Conservation (phyloP, 169 alveolate genomes). For the Cryptosporidium sp. region DNA sequence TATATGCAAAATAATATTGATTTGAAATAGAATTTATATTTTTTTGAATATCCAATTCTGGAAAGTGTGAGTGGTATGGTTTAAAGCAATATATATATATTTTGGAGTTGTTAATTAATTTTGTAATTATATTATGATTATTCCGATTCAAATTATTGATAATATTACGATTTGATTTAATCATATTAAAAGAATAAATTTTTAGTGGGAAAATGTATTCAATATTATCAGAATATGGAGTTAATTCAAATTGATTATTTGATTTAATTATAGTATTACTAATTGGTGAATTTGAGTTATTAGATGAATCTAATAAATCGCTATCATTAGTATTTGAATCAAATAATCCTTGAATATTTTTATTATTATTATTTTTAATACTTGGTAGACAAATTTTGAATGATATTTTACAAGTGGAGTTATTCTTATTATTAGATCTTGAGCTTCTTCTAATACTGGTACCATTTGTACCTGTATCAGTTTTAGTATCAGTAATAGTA, state of each 20-base stretch:
- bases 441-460: background rate
- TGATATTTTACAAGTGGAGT: background rate
- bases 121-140: background rate
- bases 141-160: background rate
- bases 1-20: slow-evolving; percentile 7
- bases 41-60: background rate
- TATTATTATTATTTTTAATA: too few relatives aligned
- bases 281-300: background rate
- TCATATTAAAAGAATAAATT: background rate
- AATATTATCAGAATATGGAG: background rate
- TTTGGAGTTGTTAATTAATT: background rate
- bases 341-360: background rate
- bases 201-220: slow-evolving; percentile 20
- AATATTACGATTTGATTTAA: background rate
- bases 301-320: too few relatives aligned
- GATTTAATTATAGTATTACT: background rate
- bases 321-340: background rate
- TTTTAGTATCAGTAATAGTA: background rate
- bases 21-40: background rate
- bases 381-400: background rate
- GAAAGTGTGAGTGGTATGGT: background rate
- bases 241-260: background rate
- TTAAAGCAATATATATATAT: slow-evolving; percentile 28
- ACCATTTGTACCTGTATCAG: background rate
- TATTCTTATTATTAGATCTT: slow-evolving; percentile 1